phyloP scores from a whole-genome alignment of 2,329 filamentous ascomycete genomes.

The Lachnellula occidentalis region DNA sequence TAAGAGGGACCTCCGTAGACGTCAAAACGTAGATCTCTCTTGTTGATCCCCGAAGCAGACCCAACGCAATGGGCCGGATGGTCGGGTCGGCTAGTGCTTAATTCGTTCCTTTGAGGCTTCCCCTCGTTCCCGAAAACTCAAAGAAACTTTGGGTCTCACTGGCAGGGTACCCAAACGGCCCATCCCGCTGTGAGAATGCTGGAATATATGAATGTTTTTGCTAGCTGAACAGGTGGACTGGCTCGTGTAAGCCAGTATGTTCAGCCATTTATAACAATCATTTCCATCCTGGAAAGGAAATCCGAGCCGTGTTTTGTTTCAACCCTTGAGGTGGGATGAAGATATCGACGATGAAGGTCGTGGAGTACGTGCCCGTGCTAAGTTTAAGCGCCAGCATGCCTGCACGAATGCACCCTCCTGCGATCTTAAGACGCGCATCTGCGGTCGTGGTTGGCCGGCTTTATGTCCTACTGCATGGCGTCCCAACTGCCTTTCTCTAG shows the following conservation, averaged over 20 bases:
- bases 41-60: not conserved
- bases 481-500: conserved; percentile 13
- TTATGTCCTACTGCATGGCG: conserved; percentile 14
- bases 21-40: not conserved
- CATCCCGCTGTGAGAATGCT: conserved; percentile 11
- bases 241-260: not conserved
- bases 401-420: conserved; percentile 18
- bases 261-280: not conserved
- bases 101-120: not conserved
- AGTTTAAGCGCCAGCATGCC: conserved; percentile 16
- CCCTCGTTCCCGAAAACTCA: not conserved
- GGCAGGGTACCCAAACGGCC: conserved; percentile 13
- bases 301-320: conserved; percentile 4
- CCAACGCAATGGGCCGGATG: conserved; percentile 7
- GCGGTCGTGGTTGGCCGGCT: conserved; percentile 20
- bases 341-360: not conserved
- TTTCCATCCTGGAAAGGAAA: not conserved
- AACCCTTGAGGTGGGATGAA: not conserved
- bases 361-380: not conserved
- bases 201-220: not conserved
- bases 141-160: not conserved
- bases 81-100: conserved; percentile 14
- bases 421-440: conserved; percentile 26
- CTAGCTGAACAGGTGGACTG: conserved; percentile 2
- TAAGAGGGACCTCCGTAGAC: not conserved